Evolutionary conservation across 1,284 basidiomycete genomes (phyloP).

Genomic region (Coniferiporia sulphurascens): DNA sequence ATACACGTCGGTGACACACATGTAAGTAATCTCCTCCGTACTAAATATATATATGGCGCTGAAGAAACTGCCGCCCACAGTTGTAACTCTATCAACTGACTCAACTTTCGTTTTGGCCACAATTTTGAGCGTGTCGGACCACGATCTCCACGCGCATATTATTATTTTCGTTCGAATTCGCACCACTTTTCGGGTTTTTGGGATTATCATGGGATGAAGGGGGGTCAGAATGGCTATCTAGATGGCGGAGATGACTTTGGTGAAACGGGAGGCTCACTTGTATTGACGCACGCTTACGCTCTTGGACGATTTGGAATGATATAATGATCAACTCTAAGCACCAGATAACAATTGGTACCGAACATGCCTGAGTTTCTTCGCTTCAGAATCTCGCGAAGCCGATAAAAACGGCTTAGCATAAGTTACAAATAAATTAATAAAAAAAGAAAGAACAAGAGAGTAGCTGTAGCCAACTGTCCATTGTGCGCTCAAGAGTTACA

Average conservation of each 20-base stretch:
- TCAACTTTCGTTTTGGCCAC: neutral
- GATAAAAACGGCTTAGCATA: neutral
- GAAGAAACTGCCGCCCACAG: neutral
- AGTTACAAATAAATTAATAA: neutral
- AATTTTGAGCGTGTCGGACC: neutral
- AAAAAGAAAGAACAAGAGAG: neutral
- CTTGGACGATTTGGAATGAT: conserved; percentile 4
- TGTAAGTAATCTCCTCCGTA: too few relatives aligned
- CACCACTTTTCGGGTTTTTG: neutral
- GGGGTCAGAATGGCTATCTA: neutral
- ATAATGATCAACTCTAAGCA: neutral
- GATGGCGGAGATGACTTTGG: neutral
- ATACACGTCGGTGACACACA: too few relatives aligned
- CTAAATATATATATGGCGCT: neutral
- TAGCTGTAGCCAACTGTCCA: neutral
- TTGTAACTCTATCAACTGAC: neutral
- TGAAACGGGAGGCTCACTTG: neutral
- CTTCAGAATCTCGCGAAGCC: neutral
- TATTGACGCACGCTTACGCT: neutral
- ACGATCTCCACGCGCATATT: neutral
- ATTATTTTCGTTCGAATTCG: neutral
- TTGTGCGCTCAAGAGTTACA: neutral
- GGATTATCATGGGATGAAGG: neutral
- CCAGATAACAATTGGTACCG: neutral
- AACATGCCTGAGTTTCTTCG: too few relatives aligned